Conservation (phyloP, 2,329 filamentous ascomycete genomes). For the Diaporthe australafricana region DNA sequence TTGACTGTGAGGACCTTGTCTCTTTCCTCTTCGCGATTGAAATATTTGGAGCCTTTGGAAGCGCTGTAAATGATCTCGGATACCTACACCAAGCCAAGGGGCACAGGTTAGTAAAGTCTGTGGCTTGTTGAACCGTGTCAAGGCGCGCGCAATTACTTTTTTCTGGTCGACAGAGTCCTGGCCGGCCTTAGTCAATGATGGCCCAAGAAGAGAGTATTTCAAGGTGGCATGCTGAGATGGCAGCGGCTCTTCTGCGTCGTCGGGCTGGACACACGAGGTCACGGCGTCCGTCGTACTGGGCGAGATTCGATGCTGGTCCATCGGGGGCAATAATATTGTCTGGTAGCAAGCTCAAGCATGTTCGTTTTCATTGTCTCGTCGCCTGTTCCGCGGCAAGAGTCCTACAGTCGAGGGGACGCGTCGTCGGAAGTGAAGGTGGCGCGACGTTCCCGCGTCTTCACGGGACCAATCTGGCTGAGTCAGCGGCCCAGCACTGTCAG, state of each 20-base stretch:
- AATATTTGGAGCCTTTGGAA: conserved; percentile 96
- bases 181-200: conserved; percentile 92
- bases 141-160: conserved; percentile 64
- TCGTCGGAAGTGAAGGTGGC: not conserved
- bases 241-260: not conserved
- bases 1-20: conserved; percentile 88
- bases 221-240: conserved; percentile 66
- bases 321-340: not conserved
- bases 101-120: not conserved
- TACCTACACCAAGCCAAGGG: conserved; percentile 65
- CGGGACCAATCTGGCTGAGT: conserved; percentile 18
- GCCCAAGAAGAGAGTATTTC: conserved; percentile 90
- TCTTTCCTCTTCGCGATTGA: conserved; percentile 87
- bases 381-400: not conserved
- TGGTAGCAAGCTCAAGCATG: not conserved
- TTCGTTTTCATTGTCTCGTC: conserved; percentile 15
- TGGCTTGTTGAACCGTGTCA: not conserved
- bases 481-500: not conserved
- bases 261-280: not conserved
- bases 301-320: not conserved
- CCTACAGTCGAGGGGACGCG: not conserved
- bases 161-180: conserved; percentile 93
- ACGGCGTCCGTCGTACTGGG: conserved; percentile 5
- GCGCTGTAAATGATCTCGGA: conserved; percentile 97
- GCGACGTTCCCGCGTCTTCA: conserved; percentile 18